Conservation (phyloP, 2,329 filamentous ascomycete species). For the Verticillium klebahnii region DNA sequence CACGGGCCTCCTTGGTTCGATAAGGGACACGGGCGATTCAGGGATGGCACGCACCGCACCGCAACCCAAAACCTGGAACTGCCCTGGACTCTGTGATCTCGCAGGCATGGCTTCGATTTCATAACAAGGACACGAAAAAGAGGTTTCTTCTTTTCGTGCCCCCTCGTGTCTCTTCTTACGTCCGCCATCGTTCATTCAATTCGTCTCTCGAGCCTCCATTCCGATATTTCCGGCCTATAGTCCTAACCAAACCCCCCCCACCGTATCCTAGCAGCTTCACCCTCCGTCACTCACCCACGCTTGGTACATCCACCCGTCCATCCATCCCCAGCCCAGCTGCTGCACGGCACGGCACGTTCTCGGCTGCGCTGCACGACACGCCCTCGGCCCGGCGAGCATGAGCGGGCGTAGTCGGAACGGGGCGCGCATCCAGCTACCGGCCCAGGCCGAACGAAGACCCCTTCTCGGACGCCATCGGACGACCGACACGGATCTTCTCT, state of each 20-base stretch:
- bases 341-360: neutral
- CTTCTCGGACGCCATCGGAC: conserved; percentile 30
- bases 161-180: neutral
- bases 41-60: neutral
- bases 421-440: conserved; percentile 11
- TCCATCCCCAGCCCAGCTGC: neutral
- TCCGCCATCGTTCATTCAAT: neutral
- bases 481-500: conserved; percentile 36
- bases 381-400: conserved; percentile 11
- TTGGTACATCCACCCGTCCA: neutral
- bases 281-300: neutral
- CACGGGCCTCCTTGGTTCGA: neutral
- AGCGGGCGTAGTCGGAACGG: conserved; percentile 10
- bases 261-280: neutral
- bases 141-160: neutral
- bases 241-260: neutral
- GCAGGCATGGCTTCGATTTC: neutral
- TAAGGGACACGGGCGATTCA: neutral
- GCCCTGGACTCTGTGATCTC: neutral
- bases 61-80: neutral
- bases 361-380: neutral
- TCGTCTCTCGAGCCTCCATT: neutral
- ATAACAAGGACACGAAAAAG: neutral
- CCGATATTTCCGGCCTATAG: neutral
- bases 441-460: conserved; percentile 25